A percentile compares a stretch with the other conserved stretches of the same genome.
Conservation (phyloP, 2,329 filamentous ascomycete species). For the Penicillium sp. region DNA sequence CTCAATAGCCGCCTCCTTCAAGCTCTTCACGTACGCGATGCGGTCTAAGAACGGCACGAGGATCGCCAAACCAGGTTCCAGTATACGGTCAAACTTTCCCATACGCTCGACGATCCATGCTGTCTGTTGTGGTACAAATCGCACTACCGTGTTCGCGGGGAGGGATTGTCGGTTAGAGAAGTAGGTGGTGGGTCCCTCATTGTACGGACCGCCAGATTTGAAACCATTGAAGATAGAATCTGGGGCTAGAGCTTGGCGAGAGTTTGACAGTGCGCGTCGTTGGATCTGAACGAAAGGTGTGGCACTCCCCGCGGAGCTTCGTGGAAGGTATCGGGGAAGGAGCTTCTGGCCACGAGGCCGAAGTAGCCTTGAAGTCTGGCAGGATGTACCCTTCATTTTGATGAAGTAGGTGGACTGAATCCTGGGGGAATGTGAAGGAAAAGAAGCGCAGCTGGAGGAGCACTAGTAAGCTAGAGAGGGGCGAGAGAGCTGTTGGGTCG, state of each 20-base stretch:
- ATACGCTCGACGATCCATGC: slow-evolving; percentile 99
- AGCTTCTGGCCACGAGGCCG: slow-evolving; percentile 25
- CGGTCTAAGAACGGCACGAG: slow-evolving; percentile 88
- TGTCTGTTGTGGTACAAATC: slow-evolving; percentile 98
- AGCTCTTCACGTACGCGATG: slow-evolving; percentile 94
- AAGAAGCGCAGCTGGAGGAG: slow-evolving; percentile 2
- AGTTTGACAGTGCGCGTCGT: slow-evolving; percentile 33
- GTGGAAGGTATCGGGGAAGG: slow-evolving; percentile 26
- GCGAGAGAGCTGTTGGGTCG: slow-evolving; percentile 14
- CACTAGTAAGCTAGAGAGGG: slow-evolving; percentile 8
- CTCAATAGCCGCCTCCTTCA: slow-evolving; percentile 95
- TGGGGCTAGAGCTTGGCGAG: slow-evolving; percentile 29
- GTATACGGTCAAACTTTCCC: slow-evolving; percentile 93
- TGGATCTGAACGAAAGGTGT: slow-evolving; percentile 27
- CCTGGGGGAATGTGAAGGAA: background rate
- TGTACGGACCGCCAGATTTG: slow-evolving; percentile 23
- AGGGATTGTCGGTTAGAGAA: slow-evolving; percentile 66
- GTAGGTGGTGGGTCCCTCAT: slow-evolving; percentile 64
- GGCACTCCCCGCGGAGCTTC: slow-evolving; percentile 14
- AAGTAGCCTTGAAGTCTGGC: slow-evolving; percentile 37
- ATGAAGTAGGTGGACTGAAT: background rate
- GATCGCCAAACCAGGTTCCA: slow-evolving; percentile 87
- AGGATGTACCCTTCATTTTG: slow-evolving; percentile 41
- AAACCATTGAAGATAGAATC: slow-evolving; percentile 37
- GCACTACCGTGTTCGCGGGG: slow-evolving; percentile 89